phyloP scores from a whole-genome alignment of 139 green algal genomes.

The Chlamydomonas asymmetrica region DNA sequence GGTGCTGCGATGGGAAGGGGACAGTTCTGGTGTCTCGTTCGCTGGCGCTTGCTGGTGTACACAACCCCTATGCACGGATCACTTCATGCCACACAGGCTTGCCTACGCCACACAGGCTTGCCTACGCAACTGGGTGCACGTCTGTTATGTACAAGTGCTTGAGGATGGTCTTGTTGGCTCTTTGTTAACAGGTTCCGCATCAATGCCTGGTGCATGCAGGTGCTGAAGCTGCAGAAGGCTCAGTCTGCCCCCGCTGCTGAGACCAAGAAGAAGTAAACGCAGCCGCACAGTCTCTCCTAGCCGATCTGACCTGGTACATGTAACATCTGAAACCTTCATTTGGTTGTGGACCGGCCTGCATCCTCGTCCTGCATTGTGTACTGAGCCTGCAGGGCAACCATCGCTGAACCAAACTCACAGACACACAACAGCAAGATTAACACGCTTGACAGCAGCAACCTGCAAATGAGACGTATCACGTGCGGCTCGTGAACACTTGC shows the following conservation, averaged over 20 bases:
- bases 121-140: neutral
- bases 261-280: slow-evolving; percentile 36
- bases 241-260: no score
- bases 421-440: no score
- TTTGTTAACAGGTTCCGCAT: neutral
- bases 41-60: neutral
- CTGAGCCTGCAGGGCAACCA: no score
- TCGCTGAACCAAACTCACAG: no score
- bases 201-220: slow-evolving; percentile 27
- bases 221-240: slow-evolving; percentile 80
- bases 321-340: no score
- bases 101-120: neutral
- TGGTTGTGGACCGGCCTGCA: no score
- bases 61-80: neutral
- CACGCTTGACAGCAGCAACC: no score
- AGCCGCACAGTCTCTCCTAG: no score
- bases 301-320: no score
- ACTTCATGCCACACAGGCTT: neutral
- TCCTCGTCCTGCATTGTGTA: no score
- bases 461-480: no score
- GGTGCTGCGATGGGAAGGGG: neutral
- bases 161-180: neutral
- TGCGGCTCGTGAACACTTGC: no score
- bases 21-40: neutral
- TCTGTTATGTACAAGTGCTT: neutral